phyloP scores from a whole-genome alignment of 768 basidiomycete genomes.

The Pleurotus tuber-regium region DNA sequence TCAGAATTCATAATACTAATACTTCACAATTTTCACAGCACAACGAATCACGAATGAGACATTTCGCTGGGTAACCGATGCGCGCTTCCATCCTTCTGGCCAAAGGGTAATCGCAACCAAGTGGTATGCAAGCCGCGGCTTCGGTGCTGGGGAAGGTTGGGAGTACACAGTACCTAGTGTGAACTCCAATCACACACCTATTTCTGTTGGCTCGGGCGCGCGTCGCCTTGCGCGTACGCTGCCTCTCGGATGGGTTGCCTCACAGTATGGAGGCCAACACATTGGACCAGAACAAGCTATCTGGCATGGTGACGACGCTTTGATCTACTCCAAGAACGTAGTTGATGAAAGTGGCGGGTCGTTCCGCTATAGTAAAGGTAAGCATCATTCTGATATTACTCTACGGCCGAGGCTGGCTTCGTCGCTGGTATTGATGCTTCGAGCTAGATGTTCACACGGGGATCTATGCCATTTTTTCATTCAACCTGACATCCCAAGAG shows the following conservation, averaged over 20 bases:
- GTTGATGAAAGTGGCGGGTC: constrained; percentile 34
- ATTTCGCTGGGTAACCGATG: constrained; percentile 66
- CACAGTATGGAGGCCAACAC: constrained; percentile 64
- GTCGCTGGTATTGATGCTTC: not conserved
- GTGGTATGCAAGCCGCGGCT: constrained; percentile 65
- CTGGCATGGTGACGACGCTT: constrained; percentile 53
- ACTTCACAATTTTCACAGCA: constrained; percentile 20
- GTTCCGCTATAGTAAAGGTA: constrained; percentile 71
- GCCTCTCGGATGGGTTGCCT: constrained; percentile 55
- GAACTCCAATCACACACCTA: constrained; percentile 24
- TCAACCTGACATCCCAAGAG: constrained; percentile 54
- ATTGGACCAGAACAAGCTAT: constrained; percentile 73
- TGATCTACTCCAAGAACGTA: constrained; percentile 72
- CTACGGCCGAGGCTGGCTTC: no score
- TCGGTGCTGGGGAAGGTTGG: constrained; percentile 77
- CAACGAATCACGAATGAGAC: constrained; percentile 70
- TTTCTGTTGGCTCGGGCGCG: constrained; percentile 44
- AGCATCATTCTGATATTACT: no score
- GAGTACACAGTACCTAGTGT: constrained; percentile 53
- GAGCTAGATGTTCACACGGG: constrained; percentile 62
- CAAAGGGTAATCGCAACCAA: constrained; percentile 65
- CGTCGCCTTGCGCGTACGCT: constrained; percentile 54
- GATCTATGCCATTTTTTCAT: constrained; percentile 67
- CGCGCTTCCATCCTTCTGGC: constrained; percentile 69
- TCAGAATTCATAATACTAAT: not conserved